These are phyloP conservation scores for Ilyonectria destructans DNA, from an alignment of 2,329 filamentous ascomycete genomes.

Conservation along the genomic window DNA sequence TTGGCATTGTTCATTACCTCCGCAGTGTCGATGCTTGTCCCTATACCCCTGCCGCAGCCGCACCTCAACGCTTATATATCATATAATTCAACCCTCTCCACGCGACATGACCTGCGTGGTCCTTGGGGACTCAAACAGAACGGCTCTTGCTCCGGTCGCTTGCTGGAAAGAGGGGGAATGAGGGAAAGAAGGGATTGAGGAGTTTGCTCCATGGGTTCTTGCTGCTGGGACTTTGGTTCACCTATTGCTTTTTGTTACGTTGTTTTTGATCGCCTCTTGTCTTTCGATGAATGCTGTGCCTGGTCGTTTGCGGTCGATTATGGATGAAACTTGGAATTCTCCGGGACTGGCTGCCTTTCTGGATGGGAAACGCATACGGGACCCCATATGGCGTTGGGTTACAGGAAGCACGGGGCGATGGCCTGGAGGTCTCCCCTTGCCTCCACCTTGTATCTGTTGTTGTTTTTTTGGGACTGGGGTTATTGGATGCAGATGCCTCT, in stretches of 20 bases:
- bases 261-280: constrained; percentile 8
- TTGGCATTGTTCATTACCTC: not conserved
- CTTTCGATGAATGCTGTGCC: constrained; percentile 20
- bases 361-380: constrained; percentile 41
- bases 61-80: constrained; percentile 38
- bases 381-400: constrained; percentile 47
- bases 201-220: constrained; percentile 25
- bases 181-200: constrained; percentile 21
- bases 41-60: constrained; percentile 1
- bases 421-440: constrained; percentile 22
- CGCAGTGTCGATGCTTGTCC: not conserved
- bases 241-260: not conserved
- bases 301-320: constrained; percentile 31
- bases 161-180: constrained; percentile 13
- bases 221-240: constrained; percentile 15
- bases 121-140: constrained; percentile 32
- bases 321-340: constrained; percentile 25
- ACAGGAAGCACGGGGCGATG: constrained; percentile 37
- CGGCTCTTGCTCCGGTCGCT: constrained; percentile 28
- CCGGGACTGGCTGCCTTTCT: constrained; percentile 15
- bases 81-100: constrained; percentile 36
- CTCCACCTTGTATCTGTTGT: constrained; percentile 26
- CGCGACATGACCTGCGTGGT: constrained; percentile 38
- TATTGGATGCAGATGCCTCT: constrained; percentile 23
- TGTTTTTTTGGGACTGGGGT: constrained; percentile 19